Evolutionary conservation across 371 early-diverging fungal genomes (phyloP), one percentile per base, ranked within the genome.

Genomic region (Entomophthora muscae): DNA sequence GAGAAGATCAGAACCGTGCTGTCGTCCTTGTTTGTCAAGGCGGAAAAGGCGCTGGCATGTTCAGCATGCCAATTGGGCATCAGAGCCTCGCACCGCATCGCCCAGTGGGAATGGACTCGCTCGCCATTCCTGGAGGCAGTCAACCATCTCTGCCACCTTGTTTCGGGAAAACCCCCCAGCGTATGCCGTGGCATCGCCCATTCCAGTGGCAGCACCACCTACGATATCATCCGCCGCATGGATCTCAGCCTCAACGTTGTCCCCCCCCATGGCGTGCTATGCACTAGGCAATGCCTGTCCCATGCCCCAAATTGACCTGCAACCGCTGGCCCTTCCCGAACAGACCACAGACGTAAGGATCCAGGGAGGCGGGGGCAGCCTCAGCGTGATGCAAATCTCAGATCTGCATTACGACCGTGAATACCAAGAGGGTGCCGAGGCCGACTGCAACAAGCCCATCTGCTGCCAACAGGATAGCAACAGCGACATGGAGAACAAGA

Each of bases 391-490:
- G 30, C 63, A 63, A 7, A 3, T 63, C 7, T 52, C 63, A 2
- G 63, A 63, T 30, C 31, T 63, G 21, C 63, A 63, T 32, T 63
- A 52, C 55, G 63, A 63, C 32, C 30, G 27, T 3, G 55, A 63
- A 2, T 55, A 63, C 22, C 7, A 53, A 23, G 63, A 28, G 10
- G 63, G 63, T 22, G 17, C 54, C 29, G 63, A 69, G 52, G 64
- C 64, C 3, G 64, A 69, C 23, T 69, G 69, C 55, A 63, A 61
- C 24, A 56, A 64, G 52, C 69, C 69, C 7, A 28, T 69, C 13
- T 69, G 69, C 54, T 69, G 69, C 32, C 69, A 67, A 42, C 7
- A 29, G 21, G 69, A 70, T 22, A 61, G 61, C 33, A 23, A 31
- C n/a, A 33, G 33, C 51, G 53, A 52, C 17, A 29, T 3, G 5